Evolutionary conservation across 2,329 filamentous ascomycete genomes (phyloP).

Genomic region (Diaporthe batatas): DNA sequence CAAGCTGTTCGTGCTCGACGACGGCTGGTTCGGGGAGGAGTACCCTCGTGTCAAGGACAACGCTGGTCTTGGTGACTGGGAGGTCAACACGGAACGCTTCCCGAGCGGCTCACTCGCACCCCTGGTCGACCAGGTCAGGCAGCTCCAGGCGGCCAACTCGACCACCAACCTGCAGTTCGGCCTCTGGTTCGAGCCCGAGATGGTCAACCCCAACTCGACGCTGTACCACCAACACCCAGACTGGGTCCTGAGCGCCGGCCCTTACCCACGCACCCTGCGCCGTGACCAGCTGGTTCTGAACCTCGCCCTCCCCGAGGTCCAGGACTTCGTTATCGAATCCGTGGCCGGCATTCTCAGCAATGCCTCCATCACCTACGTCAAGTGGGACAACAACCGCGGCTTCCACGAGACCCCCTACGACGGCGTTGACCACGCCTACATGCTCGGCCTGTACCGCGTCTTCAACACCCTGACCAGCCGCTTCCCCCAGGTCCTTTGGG

Average conservation of each 20-base stretch:
- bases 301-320: conserved; percentile 70
- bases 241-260: conserved; percentile 71
- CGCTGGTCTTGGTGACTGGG: conserved; percentile 74
- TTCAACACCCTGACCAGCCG: conserved; percentile 70
- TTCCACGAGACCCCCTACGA: conserved; percentile 72
- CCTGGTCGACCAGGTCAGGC: conserved; percentile 65
- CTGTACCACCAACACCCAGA: conserved; percentile 74
- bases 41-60: conserved; percentile 70
- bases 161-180: conserved; percentile 69
- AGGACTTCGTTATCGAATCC: conserved; percentile 71
- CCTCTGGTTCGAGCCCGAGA: conserved; percentile 77
- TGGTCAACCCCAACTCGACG: conserved; percentile 74
- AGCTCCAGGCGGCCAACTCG: conserved; percentile 61
- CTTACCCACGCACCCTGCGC: conserved; percentile 67
- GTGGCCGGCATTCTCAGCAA: conserved; percentile 67
- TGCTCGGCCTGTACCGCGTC: conserved; percentile 73
- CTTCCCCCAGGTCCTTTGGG: conserved; percentile 74
- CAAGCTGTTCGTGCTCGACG: conserved; percentile 75
- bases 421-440: conserved; percentile 69
- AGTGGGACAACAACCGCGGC: conserved; percentile 77
- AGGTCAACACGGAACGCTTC: conserved; percentile 69
- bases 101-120: conserved; percentile 65
- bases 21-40: conserved; percentile 76
- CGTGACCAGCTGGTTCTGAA: conserved; percentile 74
- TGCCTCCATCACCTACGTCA: conserved; percentile 70